Percentiles rank a stretch among this genome's conserved stretches.
These are phyloP conservation scores for Penicillium sp. DNA, from an alignment of 2,329 filamentous ascomycete species.

Conservation along the genomic window DNA sequence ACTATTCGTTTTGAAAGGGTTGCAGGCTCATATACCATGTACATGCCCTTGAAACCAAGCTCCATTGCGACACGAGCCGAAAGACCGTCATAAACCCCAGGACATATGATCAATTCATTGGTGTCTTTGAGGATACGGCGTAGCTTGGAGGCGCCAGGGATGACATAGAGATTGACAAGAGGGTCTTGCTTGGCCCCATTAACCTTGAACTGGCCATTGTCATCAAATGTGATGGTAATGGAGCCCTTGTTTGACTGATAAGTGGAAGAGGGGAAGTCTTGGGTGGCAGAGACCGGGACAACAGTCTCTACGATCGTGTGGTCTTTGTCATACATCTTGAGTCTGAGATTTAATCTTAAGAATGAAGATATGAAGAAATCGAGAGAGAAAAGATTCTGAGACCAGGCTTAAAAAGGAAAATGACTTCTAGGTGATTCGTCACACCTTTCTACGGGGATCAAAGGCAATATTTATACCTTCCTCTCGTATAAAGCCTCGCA, in stretches of 20 bases:
- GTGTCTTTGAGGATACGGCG: conserved; percentile 10
- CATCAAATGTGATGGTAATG: background rate
- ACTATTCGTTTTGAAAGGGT: background rate
- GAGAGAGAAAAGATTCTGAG: background rate
- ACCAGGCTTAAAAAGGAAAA: background rate
- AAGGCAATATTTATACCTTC: background rate
- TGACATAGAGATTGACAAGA: background rate
- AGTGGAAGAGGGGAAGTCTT: background rate
- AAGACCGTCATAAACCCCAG: conserved; percentile 51
- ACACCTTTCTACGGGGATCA: background rate
- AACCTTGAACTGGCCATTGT: background rate
- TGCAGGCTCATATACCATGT: conserved; percentile 40
- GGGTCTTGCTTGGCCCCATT: background rate
- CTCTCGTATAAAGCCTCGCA: background rate
- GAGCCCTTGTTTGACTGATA: background rate
- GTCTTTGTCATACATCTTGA: background rate
- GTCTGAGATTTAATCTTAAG: background rate
- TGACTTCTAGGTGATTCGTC: background rate
- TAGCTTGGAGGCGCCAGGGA: conserved; percentile 11
- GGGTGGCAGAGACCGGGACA: background rate
- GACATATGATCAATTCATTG: conserved; percentile 38
- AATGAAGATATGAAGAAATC: background rate
- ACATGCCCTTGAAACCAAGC: conserved; percentile 48
- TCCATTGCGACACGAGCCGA: conserved; percentile 48
- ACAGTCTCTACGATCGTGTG: background rate